Evolutionary conservation across 2,329 filamentous ascomycete species (phyloP).

Genomic region (Epichloe bromicola): DNA sequence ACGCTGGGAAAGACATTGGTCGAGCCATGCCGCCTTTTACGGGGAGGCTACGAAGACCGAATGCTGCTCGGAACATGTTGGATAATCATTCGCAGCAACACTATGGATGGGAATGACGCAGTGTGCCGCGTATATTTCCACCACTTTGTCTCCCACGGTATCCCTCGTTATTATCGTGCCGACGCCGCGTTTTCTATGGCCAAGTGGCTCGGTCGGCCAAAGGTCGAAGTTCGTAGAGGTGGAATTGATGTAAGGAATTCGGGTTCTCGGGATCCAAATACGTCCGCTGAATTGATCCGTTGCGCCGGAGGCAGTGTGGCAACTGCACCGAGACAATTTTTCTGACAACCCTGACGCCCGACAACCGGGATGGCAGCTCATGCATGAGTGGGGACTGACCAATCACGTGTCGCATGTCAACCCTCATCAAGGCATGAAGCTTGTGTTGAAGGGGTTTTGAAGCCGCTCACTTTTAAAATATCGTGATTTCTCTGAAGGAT

Average conservation of each 20-base stretch:
- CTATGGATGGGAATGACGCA: background rate
- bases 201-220: too few relatives aligned
- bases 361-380: background rate
- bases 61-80: constrained; percentile 15
- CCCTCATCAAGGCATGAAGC: background rate
- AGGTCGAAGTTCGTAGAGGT: too few relatives aligned
- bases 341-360: background rate
- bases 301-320: background rate
- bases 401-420: background rate
- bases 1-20: constrained; percentile 11
- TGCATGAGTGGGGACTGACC: background rate
- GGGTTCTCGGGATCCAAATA: too few relatives aligned
- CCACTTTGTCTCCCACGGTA: background rate
- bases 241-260: too few relatives aligned
- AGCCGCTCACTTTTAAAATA: too few relatives aligned
- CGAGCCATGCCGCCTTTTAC: constrained; percentile 10
- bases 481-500: too few relatives aligned
- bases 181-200: background rate
- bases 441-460: too few relatives aligned
- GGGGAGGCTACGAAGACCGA: constrained; percentile 13
- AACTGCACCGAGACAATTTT: background rate
- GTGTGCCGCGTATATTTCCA: background rate
- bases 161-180: background rate
- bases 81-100: background rate
- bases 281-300: background rate